Conservation (phyloP, 1,284 basidiomycete species). For the Moesziomyces sp. region DNA sequence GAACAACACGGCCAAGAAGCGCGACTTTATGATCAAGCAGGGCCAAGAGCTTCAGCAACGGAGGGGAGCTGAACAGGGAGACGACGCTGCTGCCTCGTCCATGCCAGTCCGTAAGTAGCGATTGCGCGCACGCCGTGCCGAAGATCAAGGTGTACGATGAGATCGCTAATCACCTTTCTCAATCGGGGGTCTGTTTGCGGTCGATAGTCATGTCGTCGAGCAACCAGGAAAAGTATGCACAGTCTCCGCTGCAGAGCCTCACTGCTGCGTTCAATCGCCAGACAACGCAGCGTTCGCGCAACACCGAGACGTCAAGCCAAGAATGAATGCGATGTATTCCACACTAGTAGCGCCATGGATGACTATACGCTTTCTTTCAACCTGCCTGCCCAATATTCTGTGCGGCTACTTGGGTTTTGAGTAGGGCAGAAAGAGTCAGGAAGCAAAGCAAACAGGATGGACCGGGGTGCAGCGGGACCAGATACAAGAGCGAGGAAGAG, state of each 20-base stretch:
- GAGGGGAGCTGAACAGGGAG: constrained; percentile 1
- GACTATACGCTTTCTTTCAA: no score
- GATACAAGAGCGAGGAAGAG: neutral
- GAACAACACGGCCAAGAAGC: constrained; percentile 50
- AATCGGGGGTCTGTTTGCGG: neutral
- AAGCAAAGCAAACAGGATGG: neutral
- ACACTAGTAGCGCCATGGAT: no score
- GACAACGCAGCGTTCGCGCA: constrained; percentile 38
- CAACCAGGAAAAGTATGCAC: constrained; percentile 35
- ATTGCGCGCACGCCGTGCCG: neutral
- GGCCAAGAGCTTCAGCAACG: constrained; percentile 25
- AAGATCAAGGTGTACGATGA: no score
- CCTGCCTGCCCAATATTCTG: no score
- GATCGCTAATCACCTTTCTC: neutral
- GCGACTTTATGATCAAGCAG: constrained; percentile 46
- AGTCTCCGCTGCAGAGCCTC: constrained; percentile 43
- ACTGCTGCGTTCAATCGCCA: constrained; percentile 38
- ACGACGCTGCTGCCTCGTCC: neutral
- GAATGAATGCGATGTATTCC: neutral
- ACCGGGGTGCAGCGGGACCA: no score
- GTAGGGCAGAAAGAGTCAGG: neutral
- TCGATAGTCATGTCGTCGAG: constrained; percentile 32
- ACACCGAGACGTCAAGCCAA: neutral
- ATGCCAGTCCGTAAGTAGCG: constrained; percentile 29
- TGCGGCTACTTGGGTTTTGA: neutral